Evolutionary conservation across 768 basidiomycete species (phyloP), one percentile per base, ranked within the genome.

Genomic region (Tephrocybe sp.): DNA sequence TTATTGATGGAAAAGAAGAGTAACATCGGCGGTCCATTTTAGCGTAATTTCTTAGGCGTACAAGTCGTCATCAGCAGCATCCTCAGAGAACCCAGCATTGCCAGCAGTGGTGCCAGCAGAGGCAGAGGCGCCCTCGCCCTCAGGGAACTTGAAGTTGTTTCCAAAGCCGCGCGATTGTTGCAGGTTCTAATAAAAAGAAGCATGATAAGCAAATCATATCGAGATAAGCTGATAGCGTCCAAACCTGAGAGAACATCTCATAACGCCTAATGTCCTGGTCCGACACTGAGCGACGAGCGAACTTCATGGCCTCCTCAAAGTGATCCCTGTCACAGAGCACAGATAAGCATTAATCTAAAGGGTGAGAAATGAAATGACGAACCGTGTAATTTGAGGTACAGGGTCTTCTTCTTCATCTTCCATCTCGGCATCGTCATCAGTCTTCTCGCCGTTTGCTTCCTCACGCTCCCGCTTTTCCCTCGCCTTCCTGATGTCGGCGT

Each of bases 261-360:
- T 98, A 99, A 45, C 95, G 86, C 62, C 95, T 83, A 70, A 98
- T 96, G 64, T 98, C 96, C 56, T 89, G 85, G 64, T 98, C 95
- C 11, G 92, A 94, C 47, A 98, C 96, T 11, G 94, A 98, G 44
- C 97, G 88, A 67, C 97, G 88, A 54, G 97, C 95, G 61, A 82
- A 98, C 71, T 88, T 87, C 95, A 98, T 98, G 2, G 97, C 95
- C 72, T 98, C 96, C 73, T 98, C 96, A 60, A 98, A 98, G 78
- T 98, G 96, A 0, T 87, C 92, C 62, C 85, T 84, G 51, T 11
- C 24, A 25, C 22, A 21, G 51, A 38, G 22, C 39, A n/a, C 53
- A 28, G n/a, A 44, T 60, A 16, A 62, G 27, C 19, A 58, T 5
- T 19, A 30, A 39, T 19, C 9, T 21, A 30, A 1, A n/a, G 43